Evolutionary conservation across 139 green algal genomes (phyloP).

Genomic region (Closterium sp.): DNA sequence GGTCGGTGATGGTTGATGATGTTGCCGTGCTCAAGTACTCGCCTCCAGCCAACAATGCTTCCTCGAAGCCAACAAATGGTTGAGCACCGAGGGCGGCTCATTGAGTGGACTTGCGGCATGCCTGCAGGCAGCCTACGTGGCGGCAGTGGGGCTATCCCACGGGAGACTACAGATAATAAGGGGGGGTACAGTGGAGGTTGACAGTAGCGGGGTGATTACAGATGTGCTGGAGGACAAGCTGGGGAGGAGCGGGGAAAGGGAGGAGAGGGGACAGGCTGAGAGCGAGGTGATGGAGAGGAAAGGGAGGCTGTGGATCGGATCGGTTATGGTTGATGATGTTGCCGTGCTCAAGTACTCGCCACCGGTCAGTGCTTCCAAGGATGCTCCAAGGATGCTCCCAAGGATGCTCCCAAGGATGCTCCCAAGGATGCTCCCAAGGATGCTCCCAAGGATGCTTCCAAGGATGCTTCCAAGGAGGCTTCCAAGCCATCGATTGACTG

Average conservation of each 20-base stretch:
- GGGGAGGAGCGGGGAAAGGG: neutral
- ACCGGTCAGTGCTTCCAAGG: too few species aligned
- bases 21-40: neutral
- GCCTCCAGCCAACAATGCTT: neutral
- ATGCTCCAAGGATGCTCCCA: too few species aligned
- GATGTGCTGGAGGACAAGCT: slow-evolving; percentile 25
- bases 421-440: too few species aligned
- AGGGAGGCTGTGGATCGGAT: slow-evolving; percentile 22
- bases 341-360: neutral
- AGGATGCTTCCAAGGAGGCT: too few species aligned
- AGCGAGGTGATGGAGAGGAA: slow-evolving; percentile 26
- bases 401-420: neutral
- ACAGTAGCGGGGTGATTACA: slow-evolving; percentile 14
- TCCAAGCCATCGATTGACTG: too few species aligned
- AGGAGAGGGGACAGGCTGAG: too few species aligned
- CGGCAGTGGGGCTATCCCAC: neutral
- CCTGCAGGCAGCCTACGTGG: slow-evolving; percentile 11
- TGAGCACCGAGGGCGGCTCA: too few species aligned
- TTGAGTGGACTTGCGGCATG: too few species aligned
- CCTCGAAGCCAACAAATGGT: too few species aligned
- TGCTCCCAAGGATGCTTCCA: too few species aligned
- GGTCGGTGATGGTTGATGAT: slow-evolving; percentile 7
- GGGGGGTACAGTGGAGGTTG: slow-evolving; percentile 19
- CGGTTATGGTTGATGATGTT: neutral
- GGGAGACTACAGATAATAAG: too few species aligned